These are phyloP conservation scores for Astragalus membranaceus DNA, from an alignment of 306 rosid species.

Conservation along the genomic window DNA sequence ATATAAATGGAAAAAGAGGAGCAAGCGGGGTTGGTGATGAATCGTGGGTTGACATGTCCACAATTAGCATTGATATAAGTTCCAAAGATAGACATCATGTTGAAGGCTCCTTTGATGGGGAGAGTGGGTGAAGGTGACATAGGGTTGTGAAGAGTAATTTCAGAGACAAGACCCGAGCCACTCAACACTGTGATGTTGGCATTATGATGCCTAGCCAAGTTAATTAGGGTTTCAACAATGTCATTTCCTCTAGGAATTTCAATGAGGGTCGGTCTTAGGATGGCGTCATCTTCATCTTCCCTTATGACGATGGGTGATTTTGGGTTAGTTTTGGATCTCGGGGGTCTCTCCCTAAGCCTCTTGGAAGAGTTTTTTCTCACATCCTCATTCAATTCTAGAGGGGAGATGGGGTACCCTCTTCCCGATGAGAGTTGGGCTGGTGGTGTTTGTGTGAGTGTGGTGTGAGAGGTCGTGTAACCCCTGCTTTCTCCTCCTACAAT, in stretches of 20 bases:
- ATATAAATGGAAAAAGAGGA: slow-evolving; percentile 39
- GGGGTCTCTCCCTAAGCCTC: slow-evolving; percentile 54
- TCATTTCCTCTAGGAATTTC: slow-evolving; percentile 48
- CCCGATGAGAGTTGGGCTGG: neutral
- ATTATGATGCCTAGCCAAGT: slow-evolving; percentile 21
- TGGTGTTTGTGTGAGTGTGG: neutral
- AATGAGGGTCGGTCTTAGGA: slow-evolving; percentile 26
- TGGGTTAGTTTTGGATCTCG: slow-evolving; percentile 60
- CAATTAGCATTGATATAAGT: neutral
- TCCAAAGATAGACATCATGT: slow-evolving; percentile 30
- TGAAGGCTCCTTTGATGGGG: slow-evolving; percentile 19
- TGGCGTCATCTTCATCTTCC: slow-evolving; percentile 12
- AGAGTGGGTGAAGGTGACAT: neutral
- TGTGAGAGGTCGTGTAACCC: neutral
- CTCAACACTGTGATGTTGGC: slow-evolving; percentile 30
- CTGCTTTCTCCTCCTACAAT: too few species aligned
- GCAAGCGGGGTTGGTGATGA: neutral
- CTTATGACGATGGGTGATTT: slow-evolving; percentile 39
- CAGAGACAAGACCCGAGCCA: slow-evolving; percentile 39
- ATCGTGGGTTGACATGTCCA: neutral
- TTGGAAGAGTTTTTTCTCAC: neutral
- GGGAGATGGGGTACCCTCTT: neutral
- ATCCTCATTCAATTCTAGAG: neutral
- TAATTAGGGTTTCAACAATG: slow-evolving; percentile 31
- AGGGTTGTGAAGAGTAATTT: slow-evolving; percentile 21